Conservation (phyloP, 805 yeast species). For the Candida sphagnicola region DNA sequence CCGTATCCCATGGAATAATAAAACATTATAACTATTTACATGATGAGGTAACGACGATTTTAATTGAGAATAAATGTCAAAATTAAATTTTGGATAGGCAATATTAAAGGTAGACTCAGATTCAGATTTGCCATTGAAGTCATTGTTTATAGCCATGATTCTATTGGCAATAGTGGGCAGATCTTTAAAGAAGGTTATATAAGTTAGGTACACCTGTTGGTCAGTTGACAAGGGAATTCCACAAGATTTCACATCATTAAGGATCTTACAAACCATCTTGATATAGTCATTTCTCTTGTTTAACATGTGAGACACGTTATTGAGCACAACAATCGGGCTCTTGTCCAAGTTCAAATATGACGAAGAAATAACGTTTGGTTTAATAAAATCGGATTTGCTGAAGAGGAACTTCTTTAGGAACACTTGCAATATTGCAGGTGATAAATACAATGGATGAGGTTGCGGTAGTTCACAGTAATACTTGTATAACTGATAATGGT, state of each 20-base stretch:
- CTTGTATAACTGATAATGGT: conserved; percentile 22
- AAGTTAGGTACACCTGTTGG: conserved; percentile 28
- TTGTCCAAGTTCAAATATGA: not conserved
- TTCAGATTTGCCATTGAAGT: conserved; percentile 4
- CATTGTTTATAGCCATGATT: conserved; percentile 7
- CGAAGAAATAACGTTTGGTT: conserved; percentile 18
- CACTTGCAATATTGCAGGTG: conserved; percentile 21
- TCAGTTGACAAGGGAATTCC: conserved; percentile 23
- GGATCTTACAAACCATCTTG: conserved; percentile 16
- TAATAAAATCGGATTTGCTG: conserved; percentile 19
- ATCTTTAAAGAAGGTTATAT: conserved; percentile 30
- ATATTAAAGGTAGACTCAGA: not conserved
- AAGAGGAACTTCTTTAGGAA: conserved; percentile 21
- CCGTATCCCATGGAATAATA: conserved; percentile 26
- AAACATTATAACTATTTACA: conserved; percentile 19
- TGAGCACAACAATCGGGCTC: conserved; percentile 5
- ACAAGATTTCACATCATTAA: conserved; percentile 23
- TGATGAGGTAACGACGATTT: conserved; percentile 10
- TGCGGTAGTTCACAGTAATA: conserved; percentile 22
- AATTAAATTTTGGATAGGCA: conserved; percentile 15
- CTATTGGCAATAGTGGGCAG: conserved; percentile 15
- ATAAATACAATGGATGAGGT: conserved; percentile 23
- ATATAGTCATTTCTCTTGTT: conserved; percentile 17
- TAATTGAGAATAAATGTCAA: conserved; percentile 16
- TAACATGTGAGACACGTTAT: conserved; percentile 17